Evolutionary conservation across 495 filamentous ascomycete species (phyloP), one percentile per base, ranked within the genome.

Genomic region (Penicillium fimorum): DNA sequence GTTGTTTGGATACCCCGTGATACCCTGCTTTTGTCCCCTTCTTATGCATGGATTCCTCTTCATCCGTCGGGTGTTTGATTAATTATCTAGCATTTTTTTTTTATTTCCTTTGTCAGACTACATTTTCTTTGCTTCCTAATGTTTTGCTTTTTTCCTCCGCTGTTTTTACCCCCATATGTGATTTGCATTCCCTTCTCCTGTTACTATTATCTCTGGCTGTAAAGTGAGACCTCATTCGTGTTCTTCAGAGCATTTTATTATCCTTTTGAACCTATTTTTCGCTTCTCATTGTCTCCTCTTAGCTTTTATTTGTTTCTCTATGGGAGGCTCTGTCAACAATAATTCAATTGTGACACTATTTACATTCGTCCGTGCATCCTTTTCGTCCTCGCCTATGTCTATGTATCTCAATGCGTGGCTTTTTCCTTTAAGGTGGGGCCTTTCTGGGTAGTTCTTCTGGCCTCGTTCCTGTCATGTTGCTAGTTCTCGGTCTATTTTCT

Each of bases 1-100:
- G 65, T 65, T 72, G 66, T 70, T 77, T 76, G 73, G 72, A 73
- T 72, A 72, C 68, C 69, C 63, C 64, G 62, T 75, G 74, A 77
- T 77, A 78, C 73, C 76, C 73, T 75, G 67, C 70, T 70, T 72
- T 70, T 61, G 62, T 70, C 62, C 63, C 63, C 57, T 49, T 68
- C 69, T 63, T 67, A 66, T 76, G 71, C 70, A 65, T 74, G 71
- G 60, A 68, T 67, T 54, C 60, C 55, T 65, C 55, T 63, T 64
- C 59, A 62, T 64, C 59, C 55, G 48, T 47, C 46, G 60, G 58
- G 50, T 70, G 66, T 63, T 63, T 70, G 61, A 61, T 59, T 61
- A 50, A 60, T 62, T 70, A 67, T 70, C 65, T 70, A 75, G 65
- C 70, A 71, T 74, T 58, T 59, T 61, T 59, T 61, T 52, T 45